Evolutionary conservation across 495 filamentous ascomycete genomes (phyloP).

Genomic region (Aspergillus wentii): DNA sequence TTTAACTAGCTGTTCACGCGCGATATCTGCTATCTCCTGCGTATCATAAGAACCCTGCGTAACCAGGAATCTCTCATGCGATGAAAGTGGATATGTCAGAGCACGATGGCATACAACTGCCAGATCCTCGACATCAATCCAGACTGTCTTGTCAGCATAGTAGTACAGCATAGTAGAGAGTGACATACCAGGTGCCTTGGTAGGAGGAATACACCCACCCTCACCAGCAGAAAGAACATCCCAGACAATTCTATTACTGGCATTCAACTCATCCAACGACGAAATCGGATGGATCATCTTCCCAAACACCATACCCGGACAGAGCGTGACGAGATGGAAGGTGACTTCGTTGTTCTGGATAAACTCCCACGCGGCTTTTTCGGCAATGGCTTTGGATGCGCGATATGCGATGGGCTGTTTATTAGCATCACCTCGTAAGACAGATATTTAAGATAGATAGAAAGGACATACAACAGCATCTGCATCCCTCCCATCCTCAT

Average conservation of each 20-base stretch:
- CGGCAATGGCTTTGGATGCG: slow-evolving; percentile 30
- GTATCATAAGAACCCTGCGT: slow-evolving; percentile 24
- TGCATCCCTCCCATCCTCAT: slow-evolving; percentile 28
- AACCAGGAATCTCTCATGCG: slow-evolving; percentile 29
- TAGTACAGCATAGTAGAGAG: background rate
- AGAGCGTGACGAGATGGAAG: slow-evolving; percentile 18
- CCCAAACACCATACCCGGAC: slow-evolving; percentile 25
- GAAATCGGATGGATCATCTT: slow-evolving; percentile 23
- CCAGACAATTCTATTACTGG: slow-evolving; percentile 26
- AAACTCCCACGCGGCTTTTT: slow-evolving; percentile 28
- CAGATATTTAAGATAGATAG: background rate
- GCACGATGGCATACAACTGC: slow-evolving; percentile 26
- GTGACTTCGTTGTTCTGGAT: slow-evolving; percentile 16
- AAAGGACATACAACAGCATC: slow-evolving; percentile 13
- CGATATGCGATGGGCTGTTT: slow-evolving; percentile 26
- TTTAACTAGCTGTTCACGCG: slow-evolving; percentile 19
- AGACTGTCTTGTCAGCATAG: slow-evolving; percentile 8
- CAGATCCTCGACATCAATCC: slow-evolving; percentile 30
- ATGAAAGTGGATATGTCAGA: slow-evolving; percentile 17
- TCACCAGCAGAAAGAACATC: too few species aligned
- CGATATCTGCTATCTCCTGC: slow-evolving; percentile 28
- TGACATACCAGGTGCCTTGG: slow-evolving; percentile 18
- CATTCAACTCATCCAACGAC: slow-evolving; percentile 17
- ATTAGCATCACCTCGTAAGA: background rate
- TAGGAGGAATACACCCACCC: slow-evolving; percentile 15